These are phyloP conservation scores for Lodderomyces beijingensis DNA, from an alignment of 1,139 yeast species.

Conservation along the genomic window DNA sequence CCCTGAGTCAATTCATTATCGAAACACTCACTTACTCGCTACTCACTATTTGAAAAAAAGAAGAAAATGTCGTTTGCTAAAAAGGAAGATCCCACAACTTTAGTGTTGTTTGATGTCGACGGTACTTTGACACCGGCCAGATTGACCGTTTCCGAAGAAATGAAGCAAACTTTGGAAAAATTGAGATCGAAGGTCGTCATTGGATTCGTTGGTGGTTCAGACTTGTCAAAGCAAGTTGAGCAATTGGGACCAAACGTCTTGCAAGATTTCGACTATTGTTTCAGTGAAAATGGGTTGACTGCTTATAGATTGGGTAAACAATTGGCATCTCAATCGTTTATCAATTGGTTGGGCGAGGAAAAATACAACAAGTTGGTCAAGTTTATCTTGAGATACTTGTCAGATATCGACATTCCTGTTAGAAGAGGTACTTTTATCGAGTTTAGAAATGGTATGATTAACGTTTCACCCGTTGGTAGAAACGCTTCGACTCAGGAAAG, in stretches of 20 bases:
- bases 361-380: slow-evolving; percentile 84
- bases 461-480: slow-evolving; percentile 97
- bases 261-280: slow-evolving; percentile 86
- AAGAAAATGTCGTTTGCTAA: slow-evolving; percentile 49
- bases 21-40: no score
- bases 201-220: slow-evolving; percentile 99
- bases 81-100: slow-evolving; percentile 53
- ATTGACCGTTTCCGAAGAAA: slow-evolving; percentile 73
- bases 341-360: slow-evolving; percentile 92
- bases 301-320: slow-evolving; percentile 89
- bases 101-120: slow-evolving; percentile 94
- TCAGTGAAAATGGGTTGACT: slow-evolving; percentile 96
- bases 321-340: slow-evolving; percentile 89
- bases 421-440: slow-evolving; percentile 98
- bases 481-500: slow-evolving; percentile 94
- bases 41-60: no score
- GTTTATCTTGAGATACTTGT: slow-evolving; percentile 78
- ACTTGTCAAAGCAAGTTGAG: slow-evolving; percentile 89
- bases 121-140: slow-evolving; percentile 99
- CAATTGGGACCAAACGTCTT: slow-evolving; percentile 83
- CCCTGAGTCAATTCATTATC: no score
- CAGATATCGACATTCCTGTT: slow-evolving; percentile 84
- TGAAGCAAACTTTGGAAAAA: slow-evolving; percentile 62
- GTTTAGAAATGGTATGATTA: slow-evolving; percentile 99
- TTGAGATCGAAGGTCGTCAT: slow-evolving; percentile 88